These are phyloP conservation scores for Didymella sp. DNA, from an alignment of 2,329 filamentous ascomycete genomes.

Conservation along the genomic window DNA sequence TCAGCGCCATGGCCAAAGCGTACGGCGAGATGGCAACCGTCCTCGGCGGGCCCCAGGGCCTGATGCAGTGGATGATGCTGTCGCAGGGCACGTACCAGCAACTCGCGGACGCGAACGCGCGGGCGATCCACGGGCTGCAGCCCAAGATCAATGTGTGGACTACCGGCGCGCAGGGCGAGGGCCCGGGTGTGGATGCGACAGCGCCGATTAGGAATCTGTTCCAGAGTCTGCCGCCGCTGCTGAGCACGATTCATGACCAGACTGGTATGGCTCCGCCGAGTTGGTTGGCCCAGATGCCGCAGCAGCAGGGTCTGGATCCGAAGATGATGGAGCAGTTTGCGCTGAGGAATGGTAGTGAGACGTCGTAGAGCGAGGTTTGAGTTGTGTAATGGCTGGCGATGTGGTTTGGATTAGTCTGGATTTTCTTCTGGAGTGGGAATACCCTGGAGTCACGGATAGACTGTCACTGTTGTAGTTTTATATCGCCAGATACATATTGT, in stretches of 20 bases:
- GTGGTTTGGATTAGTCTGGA: not conserved
- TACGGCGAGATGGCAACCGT: slow-evolving; percentile 75
- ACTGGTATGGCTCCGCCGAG: slow-evolving; percentile 81
- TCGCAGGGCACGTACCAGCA: slow-evolving; percentile 80
- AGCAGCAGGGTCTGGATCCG: slow-evolving; percentile 26
- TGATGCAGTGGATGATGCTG: slow-evolving; percentile 88
- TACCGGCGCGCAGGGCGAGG: slow-evolving; percentile 65
- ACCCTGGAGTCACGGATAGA: slow-evolving; percentile 1
- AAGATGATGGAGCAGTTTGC: slow-evolving; percentile 31
- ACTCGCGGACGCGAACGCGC: slow-evolving; percentile 78
- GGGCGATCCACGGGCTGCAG: slow-evolving; percentile 76
- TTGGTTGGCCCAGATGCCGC: slow-evolving; percentile 69
- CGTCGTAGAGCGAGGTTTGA: not conserved
- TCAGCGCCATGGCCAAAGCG: slow-evolving; percentile 79
- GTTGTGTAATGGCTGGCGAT: not conserved
- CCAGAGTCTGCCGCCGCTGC: slow-evolving; percentile 81
- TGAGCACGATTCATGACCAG: slow-evolving; percentile 87
- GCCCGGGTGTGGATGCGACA: slow-evolving; percentile 60
- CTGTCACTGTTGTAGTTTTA: not conserved
- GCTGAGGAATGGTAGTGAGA: slow-evolving; percentile 39
- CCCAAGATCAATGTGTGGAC: slow-evolving; percentile 95
- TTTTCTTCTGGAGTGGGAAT: not conserved
- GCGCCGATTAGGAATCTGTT: slow-evolving; percentile 80
- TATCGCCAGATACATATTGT: not conserved
- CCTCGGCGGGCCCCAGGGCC: slow-evolving; percentile 77